Percentiles rank a stretch among this genome's conserved stretches.
Conservation (phyloP, 2,329 filamentous ascomycete species). For the Colletotrichum costaricense region DNA sequence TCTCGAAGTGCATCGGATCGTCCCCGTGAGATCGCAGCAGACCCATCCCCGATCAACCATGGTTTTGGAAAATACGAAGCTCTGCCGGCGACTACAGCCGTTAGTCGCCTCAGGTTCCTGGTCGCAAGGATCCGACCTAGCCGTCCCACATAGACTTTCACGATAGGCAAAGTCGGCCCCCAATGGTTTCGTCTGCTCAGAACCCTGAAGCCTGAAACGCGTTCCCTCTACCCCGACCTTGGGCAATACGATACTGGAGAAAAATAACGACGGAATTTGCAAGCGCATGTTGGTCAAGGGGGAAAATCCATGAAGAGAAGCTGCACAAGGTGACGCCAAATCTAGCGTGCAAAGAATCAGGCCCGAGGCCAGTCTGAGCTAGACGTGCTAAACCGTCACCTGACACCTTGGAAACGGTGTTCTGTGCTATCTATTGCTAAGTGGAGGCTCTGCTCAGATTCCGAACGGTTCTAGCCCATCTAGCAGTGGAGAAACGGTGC, state of each 20-base stretch:
- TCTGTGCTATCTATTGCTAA: not conserved
- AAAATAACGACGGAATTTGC: not conserved
- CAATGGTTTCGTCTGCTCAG: constrained; percentile 3
- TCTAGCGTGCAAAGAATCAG: not conserved
- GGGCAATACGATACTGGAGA: not conserved
- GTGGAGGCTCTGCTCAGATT: not conserved
- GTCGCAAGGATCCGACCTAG: not conserved
- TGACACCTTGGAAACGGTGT: not conserved
- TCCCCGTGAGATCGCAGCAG: not conserved
- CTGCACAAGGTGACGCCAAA: not conserved
- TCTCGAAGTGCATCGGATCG: not conserved
- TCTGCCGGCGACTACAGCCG: not conserved
- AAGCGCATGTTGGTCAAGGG: not conserved
- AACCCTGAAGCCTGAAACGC: not conserved
- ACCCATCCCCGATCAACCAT: not conserved
- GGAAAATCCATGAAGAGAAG: not conserved
- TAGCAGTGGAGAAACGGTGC: not conserved
- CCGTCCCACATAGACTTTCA: not conserved
- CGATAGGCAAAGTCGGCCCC: not conserved
- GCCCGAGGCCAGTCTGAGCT: constrained; percentile 8
- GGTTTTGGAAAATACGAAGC: not conserved
- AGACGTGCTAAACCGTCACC: not conserved
- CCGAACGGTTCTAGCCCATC: not conserved
- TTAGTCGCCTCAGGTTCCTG: not conserved
- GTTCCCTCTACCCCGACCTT: not conserved